A percentile compares a stretch with the other conserved stretches of the same genome.
Evolutionary conservation across 2,329 filamentous ascomycete species (phyloP).

Genomic region (Pezicula radicicola): DNA sequence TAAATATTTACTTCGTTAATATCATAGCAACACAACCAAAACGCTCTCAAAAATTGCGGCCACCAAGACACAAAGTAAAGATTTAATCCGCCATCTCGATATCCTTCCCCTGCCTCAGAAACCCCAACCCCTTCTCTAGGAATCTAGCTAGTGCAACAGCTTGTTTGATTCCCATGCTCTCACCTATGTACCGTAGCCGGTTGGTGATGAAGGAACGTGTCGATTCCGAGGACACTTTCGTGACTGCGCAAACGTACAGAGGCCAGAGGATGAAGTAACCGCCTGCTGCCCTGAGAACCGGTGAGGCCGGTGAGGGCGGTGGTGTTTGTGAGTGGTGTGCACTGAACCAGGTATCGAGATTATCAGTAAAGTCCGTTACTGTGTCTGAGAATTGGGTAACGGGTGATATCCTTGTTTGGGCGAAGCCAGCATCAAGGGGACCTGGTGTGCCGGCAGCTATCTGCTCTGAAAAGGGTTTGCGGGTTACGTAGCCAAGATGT

Average conservation of each 20-base stretch:
- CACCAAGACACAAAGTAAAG: too few species aligned
- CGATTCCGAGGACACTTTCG: not conserved
- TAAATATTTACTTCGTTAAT: too few species aligned
- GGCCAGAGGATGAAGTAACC: constrained; percentile 19
- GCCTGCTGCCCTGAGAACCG: constrained; percentile 4
- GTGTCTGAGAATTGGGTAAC: too few species aligned
- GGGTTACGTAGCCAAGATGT: constrained; percentile 5
- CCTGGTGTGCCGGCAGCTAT: too few species aligned
- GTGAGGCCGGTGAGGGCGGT: not conserved
- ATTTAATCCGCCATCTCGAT: too few species aligned
- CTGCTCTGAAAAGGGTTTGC: constrained; percentile 8
- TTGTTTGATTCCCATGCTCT: constrained; percentile 53
- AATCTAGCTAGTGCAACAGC: constrained; percentile 45
- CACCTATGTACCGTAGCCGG: constrained; percentile 47
- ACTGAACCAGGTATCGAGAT: too few species aligned
- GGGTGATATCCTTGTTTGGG: too few species aligned
- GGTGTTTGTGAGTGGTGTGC: not conserved
- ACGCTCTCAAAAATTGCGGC: too few species aligned
- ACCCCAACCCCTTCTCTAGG: not conserved
- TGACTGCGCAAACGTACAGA: constrained; percentile 10
- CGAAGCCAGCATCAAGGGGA: too few species aligned
- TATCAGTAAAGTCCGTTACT: too few species aligned
- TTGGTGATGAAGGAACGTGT: constrained; percentile 2
- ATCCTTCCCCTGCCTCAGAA: not conserved
- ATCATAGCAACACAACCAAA: too few species aligned